Conservation (phyloP, 2,329 filamentous ascomycete genomes). For the Hypoxylon sp. region DNA sequence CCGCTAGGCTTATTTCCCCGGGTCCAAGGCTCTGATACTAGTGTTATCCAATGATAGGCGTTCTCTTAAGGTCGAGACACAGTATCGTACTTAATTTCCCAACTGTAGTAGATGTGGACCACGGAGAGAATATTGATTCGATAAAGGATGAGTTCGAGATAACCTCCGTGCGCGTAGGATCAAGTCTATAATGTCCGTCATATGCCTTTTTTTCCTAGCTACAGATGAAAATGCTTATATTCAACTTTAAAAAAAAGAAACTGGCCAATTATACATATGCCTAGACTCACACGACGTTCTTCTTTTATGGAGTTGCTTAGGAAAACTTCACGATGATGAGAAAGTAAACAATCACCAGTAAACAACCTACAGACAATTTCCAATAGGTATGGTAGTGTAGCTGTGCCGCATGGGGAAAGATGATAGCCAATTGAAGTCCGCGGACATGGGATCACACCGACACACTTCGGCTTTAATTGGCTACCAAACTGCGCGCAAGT, state of each 20-base stretch:
- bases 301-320: not conserved
- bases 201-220: too few species aligned
- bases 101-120: not conserved
- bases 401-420: not conserved
- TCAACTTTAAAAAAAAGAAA: too few species aligned
- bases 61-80: slow-evolving; percentile 1
- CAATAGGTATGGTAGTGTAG: too few species aligned
- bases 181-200: too few species aligned
- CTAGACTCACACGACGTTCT: too few species aligned
- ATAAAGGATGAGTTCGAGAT: not conserved
- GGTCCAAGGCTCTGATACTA: slow-evolving; percentile 5
- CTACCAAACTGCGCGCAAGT: not conserved
- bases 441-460: not conserved
- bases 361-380: not conserved
- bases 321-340: too few species aligned
- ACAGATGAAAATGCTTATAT: too few species aligned
- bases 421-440: not conserved
- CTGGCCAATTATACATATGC: too few species aligned
- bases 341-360: not conserved
- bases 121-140: slow-evolving; percentile 6
- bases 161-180: not conserved
- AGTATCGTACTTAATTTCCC: not conserved
- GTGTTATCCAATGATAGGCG: slow-evolving; percentile 6
- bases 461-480: not conserved
- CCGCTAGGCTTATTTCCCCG: slow-evolving; percentile 15